phyloP scores from a whole-genome alignment of 2,329 filamentous ascomycete species.

The Fusarium dimerum region DNA sequence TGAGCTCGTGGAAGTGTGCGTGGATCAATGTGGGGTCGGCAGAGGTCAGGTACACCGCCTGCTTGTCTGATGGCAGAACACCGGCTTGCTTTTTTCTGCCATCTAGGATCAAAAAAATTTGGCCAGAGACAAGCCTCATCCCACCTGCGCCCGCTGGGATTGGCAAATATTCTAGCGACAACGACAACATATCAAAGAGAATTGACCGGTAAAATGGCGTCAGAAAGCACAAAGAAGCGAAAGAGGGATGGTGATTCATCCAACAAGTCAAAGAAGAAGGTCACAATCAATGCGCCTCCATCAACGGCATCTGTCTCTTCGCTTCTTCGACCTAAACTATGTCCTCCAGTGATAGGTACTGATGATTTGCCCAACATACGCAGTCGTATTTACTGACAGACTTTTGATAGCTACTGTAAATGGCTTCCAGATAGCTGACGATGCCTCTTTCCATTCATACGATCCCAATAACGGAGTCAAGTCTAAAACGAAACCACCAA shows the following conservation, averaged over 20 bases:
- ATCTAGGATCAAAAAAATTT: constrained; percentile 29
- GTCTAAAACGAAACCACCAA: constrained; percentile 40
- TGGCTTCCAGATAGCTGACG: constrained; percentile 38
- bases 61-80: constrained; percentile 24
- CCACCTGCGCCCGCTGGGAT: constrained; percentile 17
- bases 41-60: constrained; percentile 23
- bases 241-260: constrained; percentile 49
- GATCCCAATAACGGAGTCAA: constrained; percentile 39
- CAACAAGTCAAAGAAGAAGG: constrained; percentile 52
- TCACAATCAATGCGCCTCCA: constrained; percentile 45
- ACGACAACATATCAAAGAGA: constrained; percentile 5
- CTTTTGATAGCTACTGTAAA: constrained; percentile 34
- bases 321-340: constrained; percentile 46
- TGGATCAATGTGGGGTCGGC: background rate
- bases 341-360: constrained; percentile 56
- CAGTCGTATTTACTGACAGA: constrained; percentile 24
- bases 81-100: constrained; percentile 28
- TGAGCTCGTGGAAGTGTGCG: background rate
- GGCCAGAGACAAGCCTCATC: constrained; percentile 24
- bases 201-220: constrained; percentile 36
- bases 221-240: constrained; percentile 50
- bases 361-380: background rate
- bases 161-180: constrained; percentile 8
- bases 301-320: constrained; percentile 48
- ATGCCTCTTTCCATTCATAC: constrained; percentile 51